Evolutionary conservation across 345 rosid species (phyloP).

Genomic region (Euclidium syriacum): DNA sequence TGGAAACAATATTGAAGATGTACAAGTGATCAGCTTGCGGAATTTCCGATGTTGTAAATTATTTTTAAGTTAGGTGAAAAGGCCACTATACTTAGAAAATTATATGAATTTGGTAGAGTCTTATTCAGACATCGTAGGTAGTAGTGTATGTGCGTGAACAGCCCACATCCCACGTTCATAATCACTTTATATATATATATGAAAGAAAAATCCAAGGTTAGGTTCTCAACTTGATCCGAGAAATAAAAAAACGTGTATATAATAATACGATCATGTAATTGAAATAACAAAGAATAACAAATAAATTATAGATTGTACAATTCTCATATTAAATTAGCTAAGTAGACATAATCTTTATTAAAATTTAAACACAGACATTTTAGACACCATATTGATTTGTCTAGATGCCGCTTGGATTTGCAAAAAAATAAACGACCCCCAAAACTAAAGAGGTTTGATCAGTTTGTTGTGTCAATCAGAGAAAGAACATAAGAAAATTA

Average conservation of each 20-base stretch:
- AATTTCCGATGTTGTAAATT: neutral
- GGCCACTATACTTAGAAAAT: neutral
- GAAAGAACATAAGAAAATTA: neutral
- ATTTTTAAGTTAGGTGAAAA: slow-evolving; percentile 1
- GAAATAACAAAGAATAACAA: neutral
- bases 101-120: slow-evolving; percentile 2
- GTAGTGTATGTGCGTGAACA: neutral
- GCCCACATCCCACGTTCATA: slow-evolving; percentile 18
- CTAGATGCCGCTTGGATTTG: neutral
- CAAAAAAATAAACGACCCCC: too few relatives aligned
- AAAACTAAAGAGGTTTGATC: neutral
- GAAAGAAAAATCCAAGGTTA: slow-evolving; percentile 8
- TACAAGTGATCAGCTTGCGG: neutral
- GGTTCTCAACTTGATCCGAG: slow-evolving; percentile 9
- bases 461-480: neutral
- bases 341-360: neutral
- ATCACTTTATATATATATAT: neutral
- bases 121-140: neutral
- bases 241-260: slow-evolving; percentile 2
- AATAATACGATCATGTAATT: neutral
- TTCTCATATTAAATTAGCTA: neutral
- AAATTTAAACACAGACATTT: neutral
- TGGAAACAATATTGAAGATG: too few relatives aligned
- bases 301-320: neutral
- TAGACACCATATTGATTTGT: neutral